These are phyloP conservation scores for Mangifera indica DNA, from an alignment of 345 rosid species.

Conservation along the genomic window DNA sequence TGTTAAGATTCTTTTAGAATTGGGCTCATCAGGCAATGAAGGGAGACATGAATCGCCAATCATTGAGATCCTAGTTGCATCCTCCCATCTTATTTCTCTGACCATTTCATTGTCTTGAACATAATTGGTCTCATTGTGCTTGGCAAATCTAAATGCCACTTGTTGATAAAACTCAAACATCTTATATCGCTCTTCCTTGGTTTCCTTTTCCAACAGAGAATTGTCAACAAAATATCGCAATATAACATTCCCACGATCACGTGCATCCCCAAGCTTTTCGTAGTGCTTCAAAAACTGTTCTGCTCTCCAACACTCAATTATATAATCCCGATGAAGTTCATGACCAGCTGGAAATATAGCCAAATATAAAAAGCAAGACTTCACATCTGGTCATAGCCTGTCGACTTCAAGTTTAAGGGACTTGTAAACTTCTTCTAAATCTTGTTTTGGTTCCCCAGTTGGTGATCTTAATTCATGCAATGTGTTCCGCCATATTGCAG, in stretches of 20 bases:
- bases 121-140: background rate
- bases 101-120: background rate
- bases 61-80: conserved; percentile 16
- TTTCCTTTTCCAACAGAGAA: background rate
- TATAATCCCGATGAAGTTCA: conserved; percentile 20
- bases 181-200: background rate
- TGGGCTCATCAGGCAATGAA: background rate
- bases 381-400: background rate
- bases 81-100: conserved; percentile 5
- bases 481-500: background rate
- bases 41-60: background rate
- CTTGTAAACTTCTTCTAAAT: background rate
- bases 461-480: background rate
- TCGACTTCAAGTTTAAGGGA: conserved; percentile 16
- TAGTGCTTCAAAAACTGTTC: conserved; percentile 10
- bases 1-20: conserved; percentile 11
- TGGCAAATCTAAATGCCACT: background rate
- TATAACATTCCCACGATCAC: conserved; percentile 3
- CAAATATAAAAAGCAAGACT: conserved; percentile 12
- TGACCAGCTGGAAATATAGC: conserved; percentile 19
- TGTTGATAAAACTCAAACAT: background rate
- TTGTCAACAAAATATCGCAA: background rate
- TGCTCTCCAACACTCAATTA: conserved; percentile 25
- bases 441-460: background rate
- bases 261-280: background rate